Evolutionary conservation across 257 asterid species (phyloP), one percentile per base, ranked within the genome.

Genomic region (Capsicum chinense): DNA sequence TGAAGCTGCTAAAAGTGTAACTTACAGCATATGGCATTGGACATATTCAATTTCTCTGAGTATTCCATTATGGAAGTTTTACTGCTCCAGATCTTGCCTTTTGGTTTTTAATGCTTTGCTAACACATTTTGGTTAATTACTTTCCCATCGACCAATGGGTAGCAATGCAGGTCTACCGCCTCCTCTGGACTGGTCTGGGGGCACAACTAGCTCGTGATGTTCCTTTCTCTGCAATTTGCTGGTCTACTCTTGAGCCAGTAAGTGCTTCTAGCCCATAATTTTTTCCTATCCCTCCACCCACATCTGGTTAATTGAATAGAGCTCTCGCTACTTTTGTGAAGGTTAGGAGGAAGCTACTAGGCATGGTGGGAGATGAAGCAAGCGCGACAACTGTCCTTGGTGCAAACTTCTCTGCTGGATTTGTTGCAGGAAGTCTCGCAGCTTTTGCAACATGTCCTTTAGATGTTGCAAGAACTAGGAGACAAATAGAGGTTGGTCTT

Each of bases 181-280:
- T 86, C 69, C 86, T 93, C 79, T 93, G 98, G 98, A 92, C 95
- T 74, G 98, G 98, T 79, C 93, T 95, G n/a, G 96, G 98, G 74
- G 95, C 94, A 74, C 98, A 95, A 86, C 96, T 95, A 83, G 95
- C 94, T 15, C 98, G 98, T 10, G 98, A 95, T 87, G 98, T 95
- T 79, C 98, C 98, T 42, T 93, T 93, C 89, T 93, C 98, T 85
- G 98, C 98, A 35, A 90, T 95, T 82, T 93, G 98, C 87, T 95
- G 98, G 98, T 87, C 98, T 79, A 83, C 95, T 82, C 94, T 95
- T 71, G 98, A 95, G 89, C 98, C 97, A 67, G 98, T 93, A 87
- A 87, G 92, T 44, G n/a, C 74, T 84, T 71, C 60, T 47, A 64
- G 56, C 21, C 56, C 71, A 15, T 84, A 33, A 59, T 37, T 66